A percentile compares a stretch with the other conserved stretches of the same genome.
phyloP scores from a whole-genome alignment of 139 green algal species.

The Spirogloea muscicola region DNA sequence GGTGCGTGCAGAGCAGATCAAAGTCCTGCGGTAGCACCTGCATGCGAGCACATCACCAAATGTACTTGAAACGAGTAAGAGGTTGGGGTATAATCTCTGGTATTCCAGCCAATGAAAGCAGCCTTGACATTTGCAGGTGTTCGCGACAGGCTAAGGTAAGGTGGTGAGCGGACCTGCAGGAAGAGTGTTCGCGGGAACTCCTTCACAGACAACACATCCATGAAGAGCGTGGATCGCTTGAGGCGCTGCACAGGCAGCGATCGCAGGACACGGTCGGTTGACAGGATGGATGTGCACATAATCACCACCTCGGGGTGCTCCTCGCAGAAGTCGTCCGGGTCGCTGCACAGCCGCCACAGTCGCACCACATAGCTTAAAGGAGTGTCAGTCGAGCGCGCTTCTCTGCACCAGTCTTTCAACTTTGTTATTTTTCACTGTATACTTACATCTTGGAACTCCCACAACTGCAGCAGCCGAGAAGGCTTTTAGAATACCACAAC shows the following conservation, averaged over 20 bases:
- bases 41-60: no score
- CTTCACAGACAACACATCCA: constrained; percentile 98
- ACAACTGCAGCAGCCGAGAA: no score
- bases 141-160: no score
- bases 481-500: no score
- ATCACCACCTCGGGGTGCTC: constrained; percentile 96
- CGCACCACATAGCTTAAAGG: neutral
- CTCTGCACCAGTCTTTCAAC: no score
- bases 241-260: constrained; percentile 81
- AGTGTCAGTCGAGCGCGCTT: neutral
- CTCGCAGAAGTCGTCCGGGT: constrained; percentile 91
- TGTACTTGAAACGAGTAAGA: no score
- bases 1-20: constrained; percentile 98
- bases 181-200: constrained; percentile 93
- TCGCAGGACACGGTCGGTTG: constrained; percentile 71
- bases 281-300: constrained; percentile 86
- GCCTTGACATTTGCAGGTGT: no score
- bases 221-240: constrained; percentile 87
- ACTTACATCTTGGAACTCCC: no score
- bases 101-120: no score
- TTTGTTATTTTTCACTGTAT: no score
- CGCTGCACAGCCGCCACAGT: constrained; percentile 20
- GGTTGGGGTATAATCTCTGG: no score
- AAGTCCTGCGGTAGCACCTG: constrained; percentile 61
- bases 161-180: constrained; percentile 60